A percentile compares a stretch with the other conserved stretches of the same genome.
These are phyloP conservation scores for Diversispora eburnea DNA, from an alignment of 192 early-diverging fungal genomes.

Conservation along the genomic window DNA sequence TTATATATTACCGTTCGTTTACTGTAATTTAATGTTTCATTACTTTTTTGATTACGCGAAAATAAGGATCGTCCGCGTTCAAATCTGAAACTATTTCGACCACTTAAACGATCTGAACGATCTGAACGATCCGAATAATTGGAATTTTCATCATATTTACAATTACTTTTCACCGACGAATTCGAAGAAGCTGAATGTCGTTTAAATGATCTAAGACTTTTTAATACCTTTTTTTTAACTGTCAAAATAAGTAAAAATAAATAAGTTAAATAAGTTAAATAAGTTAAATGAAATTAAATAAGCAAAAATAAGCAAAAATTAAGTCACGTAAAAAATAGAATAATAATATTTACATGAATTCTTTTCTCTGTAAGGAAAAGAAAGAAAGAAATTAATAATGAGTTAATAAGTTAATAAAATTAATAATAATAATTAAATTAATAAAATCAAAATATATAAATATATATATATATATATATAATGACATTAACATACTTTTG, in stretches of 20 bases:
- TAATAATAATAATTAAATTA: too few species aligned
- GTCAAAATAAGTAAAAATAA: not conserved
- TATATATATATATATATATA: not conserved
- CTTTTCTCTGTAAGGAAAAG: not conserved
- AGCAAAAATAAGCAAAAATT: too few species aligned
- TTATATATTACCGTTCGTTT: not conserved
- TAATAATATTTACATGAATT: slow-evolving; percentile 4
- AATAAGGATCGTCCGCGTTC: not conserved
- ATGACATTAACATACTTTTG: too few species aligned
- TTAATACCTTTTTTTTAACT: slow-evolving; percentile 8
- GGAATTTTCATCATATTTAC: not conserved
- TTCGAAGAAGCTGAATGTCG: not conserved
- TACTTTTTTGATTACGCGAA: not conserved
- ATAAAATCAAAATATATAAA: not conserved
- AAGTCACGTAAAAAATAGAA: too few species aligned
- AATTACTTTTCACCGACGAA: not conserved
- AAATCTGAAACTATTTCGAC: not conserved
- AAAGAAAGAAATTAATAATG: not conserved
- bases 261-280: not conserved
- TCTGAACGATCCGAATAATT: not conserved
- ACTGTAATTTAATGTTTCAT: not conserved
- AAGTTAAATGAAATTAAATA: not conserved
- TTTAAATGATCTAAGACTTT: slow-evolving; percentile 1
- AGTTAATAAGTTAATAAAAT: not conserved
- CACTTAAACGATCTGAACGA: not conserved